Evolutionary conservation across 768 basidiomycete species (phyloP).

Genomic region (Trametes sanguinea): DNA sequence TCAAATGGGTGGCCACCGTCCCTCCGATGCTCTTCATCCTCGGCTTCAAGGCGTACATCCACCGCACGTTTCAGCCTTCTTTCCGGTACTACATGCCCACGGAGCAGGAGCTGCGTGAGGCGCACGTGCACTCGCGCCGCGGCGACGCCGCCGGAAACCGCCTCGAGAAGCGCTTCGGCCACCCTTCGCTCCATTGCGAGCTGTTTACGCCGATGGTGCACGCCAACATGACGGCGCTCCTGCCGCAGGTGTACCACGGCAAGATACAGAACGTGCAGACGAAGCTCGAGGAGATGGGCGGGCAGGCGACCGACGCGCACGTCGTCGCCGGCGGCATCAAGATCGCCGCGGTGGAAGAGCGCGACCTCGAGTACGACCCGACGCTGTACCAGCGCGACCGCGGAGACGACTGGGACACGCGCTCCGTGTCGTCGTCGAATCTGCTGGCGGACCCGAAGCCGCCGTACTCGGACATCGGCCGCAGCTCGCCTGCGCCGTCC

Average conservation of each 20-base stretch:
- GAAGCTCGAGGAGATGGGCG: conserved; percentile 77
- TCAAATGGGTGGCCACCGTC: conserved; percentile 79
- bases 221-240: conserved; percentile 79
- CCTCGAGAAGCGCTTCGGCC: conserved; percentile 90
- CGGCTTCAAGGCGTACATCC: conserved; percentile 84
- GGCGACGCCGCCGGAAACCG: conserved; percentile 72
- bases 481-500: conserved; percentile 43
- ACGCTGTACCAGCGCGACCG: conserved; percentile 74
- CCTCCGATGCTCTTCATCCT: conserved; percentile 82
- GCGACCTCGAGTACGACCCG: conserved; percentile 84
- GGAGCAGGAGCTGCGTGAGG: conserved; percentile 69
- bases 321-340: conserved; percentile 77
- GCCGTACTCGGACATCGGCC: conserved; percentile 42
- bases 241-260: conserved; percentile 75
- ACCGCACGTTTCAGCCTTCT: conserved; percentile 59
- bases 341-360: conserved; percentile 81
- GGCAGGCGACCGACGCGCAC: conserved; percentile 72
- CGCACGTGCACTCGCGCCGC: conserved; percentile 77
- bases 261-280: conserved; percentile 63
- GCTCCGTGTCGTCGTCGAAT: conserved; percentile 66
- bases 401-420: conserved; percentile 89
- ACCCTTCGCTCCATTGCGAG: conserved; percentile 86
- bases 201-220: conserved; percentile 89
- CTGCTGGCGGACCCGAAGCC: conserved; percentile 48
- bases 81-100: conserved; percentile 89